Percentiles rank a stretch among this genome's conserved stretches.
These are phyloP conservation scores for Cladosporium sp. DNA, from an alignment of 2,329 filamentous ascomycete genomes.

Conservation along the genomic window DNA sequence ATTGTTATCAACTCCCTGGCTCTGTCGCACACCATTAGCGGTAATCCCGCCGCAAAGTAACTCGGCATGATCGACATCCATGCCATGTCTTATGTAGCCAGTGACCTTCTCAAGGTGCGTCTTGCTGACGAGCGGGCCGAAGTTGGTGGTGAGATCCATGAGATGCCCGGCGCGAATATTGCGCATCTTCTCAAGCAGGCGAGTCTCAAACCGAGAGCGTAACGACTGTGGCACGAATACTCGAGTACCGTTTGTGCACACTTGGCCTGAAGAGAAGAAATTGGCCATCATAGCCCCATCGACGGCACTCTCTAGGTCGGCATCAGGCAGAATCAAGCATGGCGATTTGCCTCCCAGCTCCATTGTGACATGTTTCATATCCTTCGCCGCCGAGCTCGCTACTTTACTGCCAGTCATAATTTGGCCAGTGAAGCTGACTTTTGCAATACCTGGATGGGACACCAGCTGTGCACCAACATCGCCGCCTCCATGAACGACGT, in stretches of 20 bases:
- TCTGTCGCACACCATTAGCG: constrained; percentile 53
- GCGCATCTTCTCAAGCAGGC: constrained; percentile 65
- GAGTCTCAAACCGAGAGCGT: constrained; percentile 64
- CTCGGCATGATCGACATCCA: constrained; percentile 66
- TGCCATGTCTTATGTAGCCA: constrained; percentile 72
- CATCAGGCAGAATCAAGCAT: constrained; percentile 74
- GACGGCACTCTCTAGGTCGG: constrained; percentile 73
- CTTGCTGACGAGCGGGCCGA: constrained; percentile 75
- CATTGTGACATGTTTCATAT: constrained; percentile 90
- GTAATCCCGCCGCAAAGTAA: constrained; percentile 67
- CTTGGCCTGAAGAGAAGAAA: constrained; percentile 86
- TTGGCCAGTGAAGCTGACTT: constrained; percentile 88
- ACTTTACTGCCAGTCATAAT: constrained; percentile 81
- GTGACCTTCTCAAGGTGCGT: constrained; percentile 72
- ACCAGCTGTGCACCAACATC: constrained; percentile 74
- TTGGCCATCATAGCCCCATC: constrained; percentile 92
- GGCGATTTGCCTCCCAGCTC: constrained; percentile 87
- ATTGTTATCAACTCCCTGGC: constrained; percentile 39
- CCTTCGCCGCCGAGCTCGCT: constrained; percentile 66
- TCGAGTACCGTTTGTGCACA: constrained; percentile 88
- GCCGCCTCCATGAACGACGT: constrained; percentile 76
- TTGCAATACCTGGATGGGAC: constrained; percentile 67
- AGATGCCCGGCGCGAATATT: constrained; percentile 69
- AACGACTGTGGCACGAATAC: constrained; percentile 72
- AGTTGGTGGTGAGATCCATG: constrained; percentile 70